Percentiles rank a stretch among this genome's conserved stretches.
phyloP scores from a whole-genome alignment of 2,329 filamentous ascomycete genomes.

The Alternaria dauci region DNA sequence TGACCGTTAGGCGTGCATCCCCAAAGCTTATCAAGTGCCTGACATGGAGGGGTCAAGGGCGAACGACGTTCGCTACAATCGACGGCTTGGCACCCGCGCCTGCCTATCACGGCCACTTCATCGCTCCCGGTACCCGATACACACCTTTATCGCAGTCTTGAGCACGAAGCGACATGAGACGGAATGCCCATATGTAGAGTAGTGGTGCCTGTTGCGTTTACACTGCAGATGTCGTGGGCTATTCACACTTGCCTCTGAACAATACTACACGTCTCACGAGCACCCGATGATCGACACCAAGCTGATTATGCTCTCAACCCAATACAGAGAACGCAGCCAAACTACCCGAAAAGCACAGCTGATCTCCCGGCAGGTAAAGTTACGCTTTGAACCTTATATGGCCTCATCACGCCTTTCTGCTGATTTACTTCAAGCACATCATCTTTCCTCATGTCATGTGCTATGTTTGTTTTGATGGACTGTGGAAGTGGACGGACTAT shows the following conservation, averaged over 20 bases:
- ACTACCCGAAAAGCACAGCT: not conserved
- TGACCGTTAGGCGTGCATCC: not conserved
- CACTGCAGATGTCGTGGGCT: not conserved
- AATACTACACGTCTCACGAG: not conserved
- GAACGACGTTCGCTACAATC: conserved; percentile 25
- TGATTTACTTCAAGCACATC: not conserved
- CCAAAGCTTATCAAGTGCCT: conserved; percentile 1
- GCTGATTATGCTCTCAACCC: not conserved
- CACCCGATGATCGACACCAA: not conserved
- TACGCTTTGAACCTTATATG: not conserved
- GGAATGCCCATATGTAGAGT: not conserved
- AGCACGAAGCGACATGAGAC: conserved; percentile 2
- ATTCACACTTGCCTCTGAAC: not conserved
- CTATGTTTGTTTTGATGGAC: too few species aligned
- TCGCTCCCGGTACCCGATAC: not conserved
- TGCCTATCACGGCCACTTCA: conserved; percentile 9
- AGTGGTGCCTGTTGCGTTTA: not conserved
- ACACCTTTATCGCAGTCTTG: conserved; percentile 4
- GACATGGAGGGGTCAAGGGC: conserved; percentile 4
- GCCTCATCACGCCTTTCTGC: not conserved
- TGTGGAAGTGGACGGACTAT: too few species aligned
- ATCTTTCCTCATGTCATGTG: not conserved
- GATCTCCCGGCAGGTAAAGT: not conserved
- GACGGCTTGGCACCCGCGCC: conserved; percentile 9
- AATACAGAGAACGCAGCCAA: not conserved